A percentile compares a stretch with the other conserved stretches of the same genome.
Evolutionary conservation across 306 rosid genomes (phyloP).

Genomic region (Crotalaria pallida): DNA sequence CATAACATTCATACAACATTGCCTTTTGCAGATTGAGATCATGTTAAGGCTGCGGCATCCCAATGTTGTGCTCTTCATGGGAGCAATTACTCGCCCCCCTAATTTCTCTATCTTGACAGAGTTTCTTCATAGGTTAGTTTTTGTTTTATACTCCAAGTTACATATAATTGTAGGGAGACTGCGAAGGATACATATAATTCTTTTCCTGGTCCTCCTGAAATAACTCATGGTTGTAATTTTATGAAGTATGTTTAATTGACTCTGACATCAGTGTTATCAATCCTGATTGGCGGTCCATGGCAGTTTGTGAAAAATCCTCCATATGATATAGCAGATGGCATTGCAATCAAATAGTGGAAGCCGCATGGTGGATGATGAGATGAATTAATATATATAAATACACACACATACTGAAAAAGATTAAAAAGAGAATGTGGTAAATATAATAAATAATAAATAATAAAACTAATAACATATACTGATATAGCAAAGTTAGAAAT

Average conservation of each 20-base stretch:
- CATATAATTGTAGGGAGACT: conserved; percentile 4
- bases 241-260: conserved; percentile 4
- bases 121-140: conserved; percentile 83
- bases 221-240: not conserved
- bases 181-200: not conserved
- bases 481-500: no score
- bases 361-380: no score
- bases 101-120: conserved; percentile 94
- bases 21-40: conserved; percentile 76
- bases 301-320: no score
- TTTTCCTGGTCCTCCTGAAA: conserved; percentile 7
- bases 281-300: no score
- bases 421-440: no score
- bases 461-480: no score
- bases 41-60: conserved; percentile 98
- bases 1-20: conserved; percentile 17
- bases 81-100: conserved; percentile 92
- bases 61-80: conserved; percentile 99
- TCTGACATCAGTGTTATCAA: no score
- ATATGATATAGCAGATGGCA: no score
- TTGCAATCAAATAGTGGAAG: no score
- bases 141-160: conserved; percentile 1
- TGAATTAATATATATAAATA: no score
- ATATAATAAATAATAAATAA: no score
- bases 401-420: no score